Evolutionary conservation across 148 eudicot species (phyloP).

Genomic region (Camellia sinensis): DNA sequence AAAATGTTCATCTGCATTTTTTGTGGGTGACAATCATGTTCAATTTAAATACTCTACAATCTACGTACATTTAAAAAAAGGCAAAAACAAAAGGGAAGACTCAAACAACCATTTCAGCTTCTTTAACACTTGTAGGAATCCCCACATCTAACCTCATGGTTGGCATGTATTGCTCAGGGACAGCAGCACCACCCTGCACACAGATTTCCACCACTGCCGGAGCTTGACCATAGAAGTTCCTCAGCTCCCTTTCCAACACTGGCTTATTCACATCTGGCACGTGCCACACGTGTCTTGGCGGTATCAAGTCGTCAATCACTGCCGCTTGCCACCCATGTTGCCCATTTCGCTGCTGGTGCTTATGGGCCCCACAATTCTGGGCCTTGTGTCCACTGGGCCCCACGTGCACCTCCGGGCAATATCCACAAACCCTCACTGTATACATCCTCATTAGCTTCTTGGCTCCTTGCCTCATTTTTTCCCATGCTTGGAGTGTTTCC

Average conservation of each 20-base stretch:
- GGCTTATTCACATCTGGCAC: slow-evolving; percentile 69
- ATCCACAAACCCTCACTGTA: slow-evolving; percentile 88
- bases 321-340: slow-evolving; percentile 96
- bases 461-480: slow-evolving; percentile 80
- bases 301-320: slow-evolving; percentile 75
- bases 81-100: neutral
- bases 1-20: neutral
- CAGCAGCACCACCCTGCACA: slow-evolving; percentile 78
- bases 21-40: neutral
- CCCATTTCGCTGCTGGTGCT: slow-evolving; percentile 95
- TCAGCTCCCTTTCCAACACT: slow-evolving; percentile 53
- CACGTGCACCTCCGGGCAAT: slow-evolving; percentile 89
- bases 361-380: slow-evolving; percentile 85
- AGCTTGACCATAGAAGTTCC: slow-evolving; percentile 92
- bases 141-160: slow-evolving; percentile 97
- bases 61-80: neutral
- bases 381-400: slow-evolving; percentile 90
- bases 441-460: slow-evolving; percentile 83
- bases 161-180: slow-evolving; percentile 75
- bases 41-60: neutral
- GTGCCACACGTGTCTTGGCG: slow-evolving; percentile 93
- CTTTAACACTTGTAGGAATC: slow-evolving; percentile 64
- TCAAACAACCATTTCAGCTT: slow-evolving; percentile 93
- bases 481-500: slow-evolving; percentile 89
- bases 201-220: slow-evolving; percentile 90